Conservation (phyloP, 352 stramenopile species). For the Phytophthora kernoviae region DNA sequence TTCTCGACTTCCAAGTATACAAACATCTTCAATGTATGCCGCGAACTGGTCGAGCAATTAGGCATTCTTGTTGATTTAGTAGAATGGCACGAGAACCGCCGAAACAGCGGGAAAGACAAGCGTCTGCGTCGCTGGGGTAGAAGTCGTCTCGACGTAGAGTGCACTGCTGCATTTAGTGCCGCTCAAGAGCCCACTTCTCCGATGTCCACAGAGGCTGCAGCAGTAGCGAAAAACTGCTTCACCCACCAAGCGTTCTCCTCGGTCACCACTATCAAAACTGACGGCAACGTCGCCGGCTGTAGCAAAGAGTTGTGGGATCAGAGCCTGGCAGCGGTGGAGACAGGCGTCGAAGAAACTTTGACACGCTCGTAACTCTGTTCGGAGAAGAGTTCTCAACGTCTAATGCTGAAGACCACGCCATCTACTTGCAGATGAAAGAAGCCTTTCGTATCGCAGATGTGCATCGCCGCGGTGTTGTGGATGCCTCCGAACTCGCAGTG, state of each 20-base stretch:
- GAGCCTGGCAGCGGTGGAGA: conserved; percentile 46
- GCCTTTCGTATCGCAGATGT: conserved; percentile 74
- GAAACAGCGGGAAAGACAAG: conserved; percentile 31
- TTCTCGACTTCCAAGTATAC: conserved; percentile 69
- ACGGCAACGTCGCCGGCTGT: conserved; percentile 28
- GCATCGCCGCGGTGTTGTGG: conserved; percentile 66
- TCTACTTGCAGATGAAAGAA: conserved; percentile 84
- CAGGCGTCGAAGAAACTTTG: conserved; percentile 54
- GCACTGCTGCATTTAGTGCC: conserved; percentile 34
- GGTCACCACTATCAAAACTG: conserved; percentile 28
- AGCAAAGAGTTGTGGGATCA: conserved; percentile 41
- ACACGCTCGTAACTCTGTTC: conserved; percentile 74
- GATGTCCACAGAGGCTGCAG: conserved; percentile 11
- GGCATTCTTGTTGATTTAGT: conserved; percentile 69
- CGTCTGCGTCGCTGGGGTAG: conserved; percentile 27
- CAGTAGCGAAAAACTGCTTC: conserved; percentile 3
- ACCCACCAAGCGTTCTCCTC: conserved; percentile 10
- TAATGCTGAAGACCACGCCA: conserved; percentile 58
- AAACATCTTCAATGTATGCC: conserved; percentile 48
- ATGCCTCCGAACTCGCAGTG: conserved; percentile 56
- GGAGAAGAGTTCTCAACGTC: conserved; percentile 58
- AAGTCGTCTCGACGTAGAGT: conserved; percentile 42
- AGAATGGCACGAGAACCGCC: conserved; percentile 62
- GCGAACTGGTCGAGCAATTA: conserved; percentile 55
- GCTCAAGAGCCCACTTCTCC: conserved; percentile 33